These are phyloP conservation scores for Wickerhamomyces xylosicus DNA, from an alignment of 805 yeast genomes.

Conservation along the genomic window DNA sequence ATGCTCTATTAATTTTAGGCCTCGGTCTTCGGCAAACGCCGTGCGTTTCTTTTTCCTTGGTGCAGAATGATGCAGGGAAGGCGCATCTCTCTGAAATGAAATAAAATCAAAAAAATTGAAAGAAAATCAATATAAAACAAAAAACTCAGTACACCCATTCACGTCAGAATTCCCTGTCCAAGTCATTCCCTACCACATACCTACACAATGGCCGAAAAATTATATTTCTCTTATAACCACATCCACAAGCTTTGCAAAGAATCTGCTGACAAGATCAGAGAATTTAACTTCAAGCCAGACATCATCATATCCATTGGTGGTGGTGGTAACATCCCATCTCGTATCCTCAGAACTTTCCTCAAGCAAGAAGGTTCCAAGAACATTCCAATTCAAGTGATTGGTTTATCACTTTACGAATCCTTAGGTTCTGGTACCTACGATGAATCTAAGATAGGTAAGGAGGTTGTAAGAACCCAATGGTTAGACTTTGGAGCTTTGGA, in stretches of 20 bases:
- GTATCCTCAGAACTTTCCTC: slow-evolving; percentile 56
- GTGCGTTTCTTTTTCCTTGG: too few relatives aligned
- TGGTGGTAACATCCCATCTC: slow-evolving; percentile 57
- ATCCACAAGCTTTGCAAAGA: slow-evolving; percentile 78
- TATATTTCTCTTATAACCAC: slow-evolving; percentile 67
- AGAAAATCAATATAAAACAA: neutral
- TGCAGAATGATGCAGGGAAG: too few relatives aligned
- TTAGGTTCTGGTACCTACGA: slow-evolving; percentile 29
- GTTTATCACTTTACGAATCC: slow-evolving; percentile 54
- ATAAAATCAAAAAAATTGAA: too few relatives aligned
- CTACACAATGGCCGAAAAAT: slow-evolving; percentile 23
- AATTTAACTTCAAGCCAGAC: slow-evolving; percentile 33
- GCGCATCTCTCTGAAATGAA: too few relatives aligned
- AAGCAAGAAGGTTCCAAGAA: slow-evolving; percentile 50
- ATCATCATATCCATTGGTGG: slow-evolving; percentile 62
- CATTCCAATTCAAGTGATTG: slow-evolving; percentile 64
- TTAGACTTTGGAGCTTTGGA: slow-evolving; percentile 67
- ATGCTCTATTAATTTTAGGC: too few relatives aligned
- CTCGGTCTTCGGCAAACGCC: too few relatives aligned
- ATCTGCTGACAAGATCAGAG: slow-evolving; percentile 39
- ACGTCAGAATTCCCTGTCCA: slow-evolving; percentile 1
- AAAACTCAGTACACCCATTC: neutral
- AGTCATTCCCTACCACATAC: too few relatives aligned
- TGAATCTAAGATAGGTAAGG: slow-evolving; percentile 52
- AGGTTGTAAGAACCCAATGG: slow-evolving; percentile 87